phyloP scores from a whole-genome alignment of 176 grass and related monocot genomes.

The Cymbopogon citratus region DNA sequence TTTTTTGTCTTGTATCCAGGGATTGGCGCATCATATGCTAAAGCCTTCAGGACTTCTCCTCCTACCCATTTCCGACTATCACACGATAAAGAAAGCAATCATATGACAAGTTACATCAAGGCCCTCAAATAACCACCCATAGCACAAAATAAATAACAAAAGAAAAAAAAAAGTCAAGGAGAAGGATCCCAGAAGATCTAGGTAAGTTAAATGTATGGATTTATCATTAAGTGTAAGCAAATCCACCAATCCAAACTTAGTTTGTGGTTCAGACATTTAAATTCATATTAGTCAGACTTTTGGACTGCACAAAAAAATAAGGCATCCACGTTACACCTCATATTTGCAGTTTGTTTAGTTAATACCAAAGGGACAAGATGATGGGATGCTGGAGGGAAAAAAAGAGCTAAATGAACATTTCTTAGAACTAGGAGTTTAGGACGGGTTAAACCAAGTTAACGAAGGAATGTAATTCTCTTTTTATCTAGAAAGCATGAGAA shows the following conservation, averaged over 20 bases:
- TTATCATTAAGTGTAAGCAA: slow-evolving; percentile 12
- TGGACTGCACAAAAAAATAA: background rate
- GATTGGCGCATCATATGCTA: slow-evolving; percentile 96
- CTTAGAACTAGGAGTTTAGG: background rate
- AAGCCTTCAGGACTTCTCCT: slow-evolving; percentile 78
- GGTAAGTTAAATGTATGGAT: background rate
- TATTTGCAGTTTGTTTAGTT: background rate
- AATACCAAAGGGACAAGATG: background rate
- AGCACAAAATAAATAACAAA: background rate
- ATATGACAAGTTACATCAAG: slow-evolving; percentile 1
- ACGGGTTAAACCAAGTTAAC: background rate
- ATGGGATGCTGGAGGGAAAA: background rate
- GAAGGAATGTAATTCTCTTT: background rate
- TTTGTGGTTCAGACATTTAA: background rate
- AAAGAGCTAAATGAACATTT: background rate
- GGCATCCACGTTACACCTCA: background rate
- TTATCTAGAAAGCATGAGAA: background rate
- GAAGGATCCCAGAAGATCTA: background rate
- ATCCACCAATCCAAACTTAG: slow-evolving; percentile 1
- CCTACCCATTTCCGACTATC: slow-evolving; percentile 78
- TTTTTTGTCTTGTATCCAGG: slow-evolving; percentile 99
- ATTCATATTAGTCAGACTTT: background rate
- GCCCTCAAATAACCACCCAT: slow-evolving; percentile 2
- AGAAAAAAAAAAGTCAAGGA: background rate
- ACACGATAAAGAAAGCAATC: slow-evolving; percentile 2